Percentiles rank a stretch among this genome's conserved stretches.
Conservation (phyloP, 164 flowering plant genomes). For the Magnolia kwangsiensis region DNA sequence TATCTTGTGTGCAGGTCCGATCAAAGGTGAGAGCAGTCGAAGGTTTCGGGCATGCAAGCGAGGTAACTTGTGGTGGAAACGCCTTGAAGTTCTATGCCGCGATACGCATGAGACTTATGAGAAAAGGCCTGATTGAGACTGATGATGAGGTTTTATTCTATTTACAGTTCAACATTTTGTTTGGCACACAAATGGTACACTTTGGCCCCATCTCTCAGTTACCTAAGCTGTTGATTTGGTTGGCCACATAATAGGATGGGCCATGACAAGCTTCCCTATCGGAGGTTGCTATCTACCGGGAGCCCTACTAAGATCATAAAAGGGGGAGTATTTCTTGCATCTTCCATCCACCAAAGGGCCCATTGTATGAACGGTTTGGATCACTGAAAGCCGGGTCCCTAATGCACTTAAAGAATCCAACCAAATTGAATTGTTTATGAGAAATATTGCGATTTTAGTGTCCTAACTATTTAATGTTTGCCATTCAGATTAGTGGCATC, state of each 20-base stretch:
- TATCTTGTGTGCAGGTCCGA: conserved; percentile 41
- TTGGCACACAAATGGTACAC: background rate
- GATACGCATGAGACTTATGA: conserved; percentile 54
- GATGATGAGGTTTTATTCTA: conserved; percentile 44
- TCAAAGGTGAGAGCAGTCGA: conserved; percentile 27
- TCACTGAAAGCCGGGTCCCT: too few species aligned
- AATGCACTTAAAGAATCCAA: background rate
- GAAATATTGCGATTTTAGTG: background rate
- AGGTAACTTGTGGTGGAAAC: conserved; percentile 82
- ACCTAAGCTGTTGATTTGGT: too few species aligned
- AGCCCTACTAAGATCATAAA: too few species aligned
- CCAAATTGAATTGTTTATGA: background rate
- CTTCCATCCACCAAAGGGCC: too few species aligned
- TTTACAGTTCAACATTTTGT: background rate
- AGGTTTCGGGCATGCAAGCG: conserved; percentile 35
- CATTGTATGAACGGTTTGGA: too few species aligned
- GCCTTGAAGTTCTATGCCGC: conserved; percentile 81
- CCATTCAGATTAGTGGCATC: conserved; percentile 55
- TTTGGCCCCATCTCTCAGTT: background rate
- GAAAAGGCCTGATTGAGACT: conserved; percentile 47
- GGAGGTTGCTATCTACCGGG: too few species aligned
- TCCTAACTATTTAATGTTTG: background rate
- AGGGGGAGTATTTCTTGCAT: too few species aligned
- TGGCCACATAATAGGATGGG: too few species aligned
- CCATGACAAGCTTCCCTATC: too few species aligned